Conservation (phyloP, 345 rosid species). For the Acer saccharum region DNA sequence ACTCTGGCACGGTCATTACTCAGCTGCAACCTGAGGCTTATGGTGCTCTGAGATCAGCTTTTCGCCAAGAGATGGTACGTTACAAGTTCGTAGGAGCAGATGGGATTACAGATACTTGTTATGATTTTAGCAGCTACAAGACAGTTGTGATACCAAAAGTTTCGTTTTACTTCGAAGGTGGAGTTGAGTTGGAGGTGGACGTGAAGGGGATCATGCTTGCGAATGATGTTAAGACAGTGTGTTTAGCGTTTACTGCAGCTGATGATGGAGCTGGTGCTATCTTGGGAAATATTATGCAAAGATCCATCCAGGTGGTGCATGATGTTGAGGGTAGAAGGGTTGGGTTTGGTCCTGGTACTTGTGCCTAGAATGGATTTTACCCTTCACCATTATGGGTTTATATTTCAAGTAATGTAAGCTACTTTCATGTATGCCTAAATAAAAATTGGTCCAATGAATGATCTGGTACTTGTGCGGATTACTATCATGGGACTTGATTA, state of each 20-base stretch:
- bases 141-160: constrained; percentile 14
- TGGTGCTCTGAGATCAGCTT: constrained; percentile 8
- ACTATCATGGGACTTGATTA: no score
- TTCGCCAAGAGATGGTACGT: constrained; percentile 21
- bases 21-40: constrained; percentile 33
- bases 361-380: not conserved
- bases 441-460: no score
- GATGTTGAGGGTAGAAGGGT: not conserved
- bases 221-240: not conserved
- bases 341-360: not conserved
- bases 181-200: constrained; percentile 17
- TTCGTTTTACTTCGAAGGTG: constrained; percentile 19
- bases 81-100: constrained; percentile 16
- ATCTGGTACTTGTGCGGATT: no score
- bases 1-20: constrained; percentile 36
- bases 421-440: no score
- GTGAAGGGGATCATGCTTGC: constrained; percentile 13
- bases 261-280: not conserved
- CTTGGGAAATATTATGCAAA: no score
- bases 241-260: constrained; percentile 25
- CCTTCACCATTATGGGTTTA: no score
- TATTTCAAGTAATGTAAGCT: no score
- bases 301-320: not conserved
- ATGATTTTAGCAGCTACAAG: constrained; percentile 17
- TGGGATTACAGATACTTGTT: constrained; percentile 34